Conservation (phyloP, 257 asterid genomes). For the Marsdenia floribunda region DNA sequence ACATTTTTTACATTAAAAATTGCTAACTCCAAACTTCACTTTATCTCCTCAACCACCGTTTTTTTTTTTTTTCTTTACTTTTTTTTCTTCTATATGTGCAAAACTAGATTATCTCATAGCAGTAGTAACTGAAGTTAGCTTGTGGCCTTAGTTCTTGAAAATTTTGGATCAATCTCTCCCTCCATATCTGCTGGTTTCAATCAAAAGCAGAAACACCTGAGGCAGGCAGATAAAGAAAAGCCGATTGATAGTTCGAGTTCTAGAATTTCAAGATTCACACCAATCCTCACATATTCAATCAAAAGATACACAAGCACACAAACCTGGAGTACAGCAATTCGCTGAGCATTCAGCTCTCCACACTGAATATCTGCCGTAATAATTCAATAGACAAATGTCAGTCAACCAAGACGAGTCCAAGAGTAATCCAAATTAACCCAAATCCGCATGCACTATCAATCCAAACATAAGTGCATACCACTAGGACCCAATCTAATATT, state of each 20-base stretch:
- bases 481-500: neutral
- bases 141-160: no score
- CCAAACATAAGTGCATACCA: neutral
- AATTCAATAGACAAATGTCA: constrained; percentile 16
- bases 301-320: constrained; percentile 4
- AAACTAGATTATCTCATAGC: no score
- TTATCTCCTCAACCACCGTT: no score
- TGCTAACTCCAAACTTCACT: no score
- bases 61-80: no score
- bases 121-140: no score
- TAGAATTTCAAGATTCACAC: neutral
- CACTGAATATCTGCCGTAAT: constrained; percentile 8
- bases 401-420: constrained; percentile 14
- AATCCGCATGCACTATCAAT: constrained; percentile 4
- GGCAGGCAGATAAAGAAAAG: constrained; percentile 16
- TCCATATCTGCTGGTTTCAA: constrained; percentile 46
- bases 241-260: neutral
- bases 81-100: no score
- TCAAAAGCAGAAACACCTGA: constrained; percentile 23
- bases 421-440: constrained; percentile 11
- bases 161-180: constrained; percentile 38
- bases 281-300: neutral
- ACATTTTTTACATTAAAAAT: no score
- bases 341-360: constrained; percentile 16
- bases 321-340: constrained; percentile 19